Conservation (phyloP, 352 stramenopile species). For the Phytophthora tentaculata region DNA sequence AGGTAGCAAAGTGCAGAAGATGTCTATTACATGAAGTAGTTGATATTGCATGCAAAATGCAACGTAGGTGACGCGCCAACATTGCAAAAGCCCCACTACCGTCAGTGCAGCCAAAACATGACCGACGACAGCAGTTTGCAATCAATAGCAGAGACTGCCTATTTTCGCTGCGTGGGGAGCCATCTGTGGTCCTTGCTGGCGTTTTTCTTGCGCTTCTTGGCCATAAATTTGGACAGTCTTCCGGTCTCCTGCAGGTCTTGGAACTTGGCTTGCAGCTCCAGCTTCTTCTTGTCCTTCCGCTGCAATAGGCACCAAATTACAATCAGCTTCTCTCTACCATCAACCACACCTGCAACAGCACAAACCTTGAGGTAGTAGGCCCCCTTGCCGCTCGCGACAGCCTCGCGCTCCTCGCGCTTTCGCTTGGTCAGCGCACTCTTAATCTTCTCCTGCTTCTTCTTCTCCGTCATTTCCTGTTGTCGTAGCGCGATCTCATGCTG, state of each 20-base stretch:
- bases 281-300: slow-evolving; percentile 92
- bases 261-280: slow-evolving; percentile 92
- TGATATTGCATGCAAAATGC: no score
- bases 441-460: slow-evolving; percentile 81
- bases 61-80: no score
- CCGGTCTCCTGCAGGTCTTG: slow-evolving; percentile 88
- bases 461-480: slow-evolving; percentile 74
- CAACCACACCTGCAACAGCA: background rate
- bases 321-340: background rate
- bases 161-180: slow-evolving; percentile 87
- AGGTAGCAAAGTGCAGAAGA: slow-evolving; percentile 24
- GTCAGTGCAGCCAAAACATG: slow-evolving; percentile 6
- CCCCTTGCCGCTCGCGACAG: slow-evolving; percentile 90
- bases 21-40: slow-evolving; percentile 36
- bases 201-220: slow-evolving; percentile 94
- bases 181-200: slow-evolving; percentile 93
- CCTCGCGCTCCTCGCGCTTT: slow-evolving; percentile 88
- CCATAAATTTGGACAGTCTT: slow-evolving; percentile 93
- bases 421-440: slow-evolving; percentile 72
- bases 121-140: background rate
- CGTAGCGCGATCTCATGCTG: slow-evolving; percentile 76
- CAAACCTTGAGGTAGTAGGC: slow-evolving; percentile 91
- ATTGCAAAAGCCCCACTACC: no score
- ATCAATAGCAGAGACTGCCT: background rate
- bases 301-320: slow-evolving; percentile 25